Conservation (phyloP, 345 rosid species). For the Lenwebbia sp. region DNA sequence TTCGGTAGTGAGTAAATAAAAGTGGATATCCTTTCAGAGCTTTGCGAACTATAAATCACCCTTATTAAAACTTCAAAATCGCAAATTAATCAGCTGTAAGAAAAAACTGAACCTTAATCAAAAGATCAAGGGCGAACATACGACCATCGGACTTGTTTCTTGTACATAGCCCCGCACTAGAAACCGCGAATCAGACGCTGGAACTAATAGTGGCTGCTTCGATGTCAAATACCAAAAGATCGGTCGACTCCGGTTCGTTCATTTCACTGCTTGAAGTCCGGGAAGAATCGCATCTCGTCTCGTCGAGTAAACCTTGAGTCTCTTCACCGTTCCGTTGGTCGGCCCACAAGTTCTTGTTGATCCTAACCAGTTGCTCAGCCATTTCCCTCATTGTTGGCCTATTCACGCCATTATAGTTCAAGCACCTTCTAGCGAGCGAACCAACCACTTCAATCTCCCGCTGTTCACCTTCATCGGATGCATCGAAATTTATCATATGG, state of each 20-base stretch:
- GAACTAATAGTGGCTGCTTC: not conserved
- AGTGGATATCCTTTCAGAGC: too few species aligned
- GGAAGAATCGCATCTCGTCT: not conserved
- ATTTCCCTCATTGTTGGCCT: not conserved
- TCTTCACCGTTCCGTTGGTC: fast-evolving
- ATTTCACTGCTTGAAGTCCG: not conserved
- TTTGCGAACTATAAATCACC: not conserved
- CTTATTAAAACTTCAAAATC: not conserved
- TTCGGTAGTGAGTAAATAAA: not conserved
- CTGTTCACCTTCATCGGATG: not conserved
- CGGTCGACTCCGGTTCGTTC: not conserved
- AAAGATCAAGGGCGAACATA: not conserved
- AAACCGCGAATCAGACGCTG: not conserved
- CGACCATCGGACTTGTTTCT: not conserved
- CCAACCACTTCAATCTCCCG: not conserved
- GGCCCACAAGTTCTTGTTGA: not conserved
- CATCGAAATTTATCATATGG: not conserved
- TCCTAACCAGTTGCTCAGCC: not conserved
- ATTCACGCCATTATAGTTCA: not conserved
- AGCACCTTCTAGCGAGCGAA: not conserved
- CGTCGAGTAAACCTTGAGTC: not conserved
- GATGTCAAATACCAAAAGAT: not conserved
- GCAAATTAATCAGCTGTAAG: not conserved
- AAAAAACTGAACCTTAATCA: not conserved
- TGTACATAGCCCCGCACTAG: not conserved